Evolutionary conservation across 148 eudicot genomes (phyloP).

Genomic region (Nepenthes gracilis): DNA sequence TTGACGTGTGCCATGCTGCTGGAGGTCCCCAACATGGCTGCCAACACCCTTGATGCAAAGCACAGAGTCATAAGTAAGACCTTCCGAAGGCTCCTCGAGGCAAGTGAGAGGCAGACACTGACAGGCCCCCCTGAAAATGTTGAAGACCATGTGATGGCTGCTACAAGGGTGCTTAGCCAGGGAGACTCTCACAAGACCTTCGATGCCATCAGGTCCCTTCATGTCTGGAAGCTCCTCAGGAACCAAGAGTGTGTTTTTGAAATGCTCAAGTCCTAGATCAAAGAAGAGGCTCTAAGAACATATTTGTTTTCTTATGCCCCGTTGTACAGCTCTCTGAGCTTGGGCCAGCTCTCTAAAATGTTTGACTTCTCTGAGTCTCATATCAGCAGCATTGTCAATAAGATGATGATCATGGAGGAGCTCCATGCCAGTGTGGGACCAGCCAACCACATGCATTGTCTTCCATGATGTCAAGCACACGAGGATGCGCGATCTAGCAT

Average conservation of each 20-base stretch:
- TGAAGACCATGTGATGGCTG: conserved; percentile 77
- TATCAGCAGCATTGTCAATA: conserved; percentile 65
- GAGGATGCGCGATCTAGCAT: conserved; percentile 66
- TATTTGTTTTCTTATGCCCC: conserved; percentile 51
- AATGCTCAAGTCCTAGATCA: conserved; percentile 61
- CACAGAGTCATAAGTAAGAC: conserved; percentile 75
- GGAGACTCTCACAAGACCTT: conserved; percentile 71
- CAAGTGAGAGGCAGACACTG: conserved; percentile 60
- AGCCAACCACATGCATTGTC: conserved; percentile 55
- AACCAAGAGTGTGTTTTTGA: conserved; percentile 51
- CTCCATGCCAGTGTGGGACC: conserved; percentile 79
- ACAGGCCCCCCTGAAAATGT: conserved; percentile 76
- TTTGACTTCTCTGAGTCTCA: conserved; percentile 64
- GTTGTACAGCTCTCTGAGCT: conserved; percentile 46
- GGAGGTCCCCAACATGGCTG: conserved; percentile 94
- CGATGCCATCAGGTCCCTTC: conserved; percentile 64
- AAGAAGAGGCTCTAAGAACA: conserved; percentile 68
- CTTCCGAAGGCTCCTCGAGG: conserved; percentile 59
- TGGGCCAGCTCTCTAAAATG: conserved; percentile 69
- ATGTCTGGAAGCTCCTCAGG: conserved; percentile 66
- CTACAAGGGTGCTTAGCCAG: conserved; percentile 59
- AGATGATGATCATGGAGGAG: conserved; percentile 84
- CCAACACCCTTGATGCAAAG: conserved; percentile 54
- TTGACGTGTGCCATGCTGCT: conserved; percentile 82
- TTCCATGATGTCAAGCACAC: conserved; percentile 71